Base-by-base conservation (phyloP, 768 basidiomycete genomes). In the Phylloporus rhodoxanthus region DNA sequence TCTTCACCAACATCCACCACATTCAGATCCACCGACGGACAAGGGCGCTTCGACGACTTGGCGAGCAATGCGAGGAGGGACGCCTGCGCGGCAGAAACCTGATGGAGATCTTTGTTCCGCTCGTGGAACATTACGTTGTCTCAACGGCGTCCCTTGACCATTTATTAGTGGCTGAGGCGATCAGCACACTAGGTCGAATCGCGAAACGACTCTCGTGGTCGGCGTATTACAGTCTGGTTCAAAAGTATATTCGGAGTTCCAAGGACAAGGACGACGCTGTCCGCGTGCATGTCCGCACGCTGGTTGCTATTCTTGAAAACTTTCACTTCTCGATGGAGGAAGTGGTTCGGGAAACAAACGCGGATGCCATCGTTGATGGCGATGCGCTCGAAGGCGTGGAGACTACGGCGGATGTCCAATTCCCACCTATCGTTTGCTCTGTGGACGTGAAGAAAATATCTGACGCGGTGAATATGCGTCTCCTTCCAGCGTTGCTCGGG, bases 1-100 rank as follows among this genome's bases (percentile, higher is more conserved):
- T 98, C 72, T 98, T 99, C 78, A 85, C 85, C 73, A 99, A 99
- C 67, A 82, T 97, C 42, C 80, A 87, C 46, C 96, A 99, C 63
- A 80, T 98, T 38, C 96, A 99, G 68, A 71, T 86, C 3, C 94
- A 97, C 66, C 82, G 94, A 54, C 83, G 95, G 20, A 82, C 84
- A 1, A 73, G 95, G 51, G 94, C 95, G 3, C 74, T 96, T 25
- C 80, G 88, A 13, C 76, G 91, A n/a, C 78, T 97, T 17, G 81
- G 80, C 5, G 92, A 93, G 45, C 77, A 82, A 48, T 85, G 84
- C 52, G 77, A 82, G 8, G 79, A 82, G 37, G 81, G 80, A 2
- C 71, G 71, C 26, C 59, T 98, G 30, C 73, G 82, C 32, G 87
- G 84, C 60, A 77, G 73, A 20, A 88, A 84, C 1, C 67, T 96